Evolutionary conservation across 2,329 filamentous ascomycete genomes (phyloP).

Genomic region (Phaeophleospora eucalypticola): DNA sequence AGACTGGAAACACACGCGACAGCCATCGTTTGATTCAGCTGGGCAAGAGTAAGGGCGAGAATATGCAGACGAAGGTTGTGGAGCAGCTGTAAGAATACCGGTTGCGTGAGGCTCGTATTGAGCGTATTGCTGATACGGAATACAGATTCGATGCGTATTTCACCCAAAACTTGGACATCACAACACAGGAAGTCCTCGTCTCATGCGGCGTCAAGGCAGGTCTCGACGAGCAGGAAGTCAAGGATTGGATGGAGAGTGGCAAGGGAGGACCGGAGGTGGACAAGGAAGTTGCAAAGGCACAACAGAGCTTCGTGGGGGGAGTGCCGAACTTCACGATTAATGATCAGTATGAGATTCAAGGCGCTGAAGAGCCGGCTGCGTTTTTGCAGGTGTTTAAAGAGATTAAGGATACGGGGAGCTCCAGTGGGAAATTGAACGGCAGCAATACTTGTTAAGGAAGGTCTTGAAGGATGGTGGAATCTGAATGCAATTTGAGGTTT

Average conservation of each 20-base stretch:
- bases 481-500: too few species aligned
- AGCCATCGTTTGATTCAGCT: conserved; percentile 74
- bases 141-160: conserved; percentile 59
- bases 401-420: conserved; percentile 42
- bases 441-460: conserved; percentile 15
- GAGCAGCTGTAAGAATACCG: too few species aligned
- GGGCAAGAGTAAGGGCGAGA: conserved; percentile 52
- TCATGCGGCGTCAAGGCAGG: conserved; percentile 42
- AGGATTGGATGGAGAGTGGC: conserved; percentile 41
- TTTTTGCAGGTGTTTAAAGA: conserved; percentile 65
- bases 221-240: conserved; percentile 40
- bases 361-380: conserved; percentile 64
- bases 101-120: too few species aligned
- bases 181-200: conserved; percentile 37
- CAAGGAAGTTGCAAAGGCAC: conserved; percentile 44
- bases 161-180: conserved; percentile 47
- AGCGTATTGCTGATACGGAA: too few species aligned
- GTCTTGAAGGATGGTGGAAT: not conserved
- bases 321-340: conserved; percentile 76
- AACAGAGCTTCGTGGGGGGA: conserved; percentile 54
- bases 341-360: conserved; percentile 61
- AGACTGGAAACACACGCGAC: conserved; percentile 72
- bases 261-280: conserved; percentile 45
- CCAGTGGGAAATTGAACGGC: conserved; percentile 7
- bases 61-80: conserved; percentile 58